phyloP scores from a whole-genome alignment of 306 rosid species.

The Astragalus membranaceus region DNA sequence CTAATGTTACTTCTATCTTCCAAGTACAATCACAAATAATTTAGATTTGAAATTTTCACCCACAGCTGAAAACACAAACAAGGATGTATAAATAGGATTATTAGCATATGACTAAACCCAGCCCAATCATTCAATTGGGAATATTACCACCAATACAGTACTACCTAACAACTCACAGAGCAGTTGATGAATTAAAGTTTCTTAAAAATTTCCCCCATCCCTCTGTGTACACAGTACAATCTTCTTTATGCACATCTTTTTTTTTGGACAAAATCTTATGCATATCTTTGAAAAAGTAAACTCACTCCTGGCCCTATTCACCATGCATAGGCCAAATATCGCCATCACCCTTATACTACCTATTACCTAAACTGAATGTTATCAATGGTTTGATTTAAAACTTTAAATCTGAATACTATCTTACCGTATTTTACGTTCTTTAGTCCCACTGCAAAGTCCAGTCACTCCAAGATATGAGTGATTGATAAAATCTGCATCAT shows the following conservation, averaged over 20 bases:
- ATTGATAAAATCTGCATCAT: constrained; percentile 37
- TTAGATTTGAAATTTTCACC: constrained; percentile 5
- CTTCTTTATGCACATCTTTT: background rate
- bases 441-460: constrained; percentile 27
- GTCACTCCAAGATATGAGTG: constrained; percentile 15
- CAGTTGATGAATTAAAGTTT: background rate
- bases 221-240: background rate
- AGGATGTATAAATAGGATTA: background rate
- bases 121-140: background rate
- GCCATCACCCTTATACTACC: background rate
- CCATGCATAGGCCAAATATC: background rate
- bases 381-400: background rate
- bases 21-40: background rate
- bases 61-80: background rate
- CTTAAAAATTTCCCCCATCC: background rate
- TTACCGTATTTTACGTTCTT: constrained; percentile 53
- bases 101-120: background rate
- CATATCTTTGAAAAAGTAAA: constrained; percentile 1
- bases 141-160: background rate
- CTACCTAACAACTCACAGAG: background rate
- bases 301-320: background rate
- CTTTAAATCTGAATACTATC: background rate
- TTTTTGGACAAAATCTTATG: background rate
- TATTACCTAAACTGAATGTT: background rate
- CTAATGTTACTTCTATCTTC: constrained; percentile 11